Evolutionary conservation across 345 rosid species (phyloP).

Genomic region (Hypericum androsaemum): DNA sequence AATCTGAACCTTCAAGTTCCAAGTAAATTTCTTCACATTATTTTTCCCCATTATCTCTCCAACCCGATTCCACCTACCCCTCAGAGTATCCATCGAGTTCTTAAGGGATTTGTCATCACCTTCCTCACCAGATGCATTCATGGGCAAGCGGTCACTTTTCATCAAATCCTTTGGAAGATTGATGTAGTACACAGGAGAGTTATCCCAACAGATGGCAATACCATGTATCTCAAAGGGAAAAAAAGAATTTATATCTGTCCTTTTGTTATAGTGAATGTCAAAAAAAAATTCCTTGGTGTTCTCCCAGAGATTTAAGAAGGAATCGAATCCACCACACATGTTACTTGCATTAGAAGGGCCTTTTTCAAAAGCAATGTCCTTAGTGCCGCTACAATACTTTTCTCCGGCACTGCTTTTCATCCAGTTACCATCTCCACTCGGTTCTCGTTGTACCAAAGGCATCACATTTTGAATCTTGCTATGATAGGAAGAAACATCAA

Average conservation of each 20-base stretch:
- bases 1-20: constrained; percentile 85
- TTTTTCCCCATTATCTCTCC: constrained; percentile 56
- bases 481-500: constrained; percentile 9
- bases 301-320: constrained; percentile 80
- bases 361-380: constrained; percentile 36
- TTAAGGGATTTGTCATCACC: constrained; percentile 21
- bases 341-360: constrained; percentile 67
- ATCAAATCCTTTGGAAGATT: constrained; percentile 73
- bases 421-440: constrained; percentile 15
- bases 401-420: constrained; percentile 12
- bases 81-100: constrained; percentile 37
- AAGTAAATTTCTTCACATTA: constrained; percentile 58
- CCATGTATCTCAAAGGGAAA: constrained; percentile 71
- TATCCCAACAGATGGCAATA: constrained; percentile 83
- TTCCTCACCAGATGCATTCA: constrained; percentile 27
- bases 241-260: constrained; percentile 34
- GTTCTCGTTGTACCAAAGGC: constrained; percentile 13
- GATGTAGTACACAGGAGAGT: constrained; percentile 72
- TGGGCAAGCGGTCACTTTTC: constrained; percentile 23
- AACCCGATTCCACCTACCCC: constrained; percentile 64
- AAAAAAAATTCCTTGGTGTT: constrained; percentile 58
- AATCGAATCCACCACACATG: constrained; percentile 66
- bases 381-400: constrained; percentile 18
- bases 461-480: constrained; percentile 13
- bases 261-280: constrained; percentile 69